Conservation (phyloP, 2,329 filamentous ascomycete species). For the Monosporascus sp. region DNA sequence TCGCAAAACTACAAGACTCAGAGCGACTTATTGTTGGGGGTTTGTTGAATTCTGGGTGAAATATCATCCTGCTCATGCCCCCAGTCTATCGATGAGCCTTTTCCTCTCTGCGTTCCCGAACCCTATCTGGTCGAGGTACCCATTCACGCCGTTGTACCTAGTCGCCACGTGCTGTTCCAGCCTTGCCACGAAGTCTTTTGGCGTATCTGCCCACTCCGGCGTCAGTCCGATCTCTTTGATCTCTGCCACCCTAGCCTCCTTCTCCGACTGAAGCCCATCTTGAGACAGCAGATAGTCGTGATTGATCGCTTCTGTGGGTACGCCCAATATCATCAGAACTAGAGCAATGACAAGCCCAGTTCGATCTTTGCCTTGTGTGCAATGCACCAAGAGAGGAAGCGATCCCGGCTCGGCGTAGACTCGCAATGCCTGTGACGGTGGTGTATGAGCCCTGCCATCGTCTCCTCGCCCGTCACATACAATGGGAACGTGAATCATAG, state of each 20-base stretch:
- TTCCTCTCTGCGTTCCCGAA: conserved; percentile 40
- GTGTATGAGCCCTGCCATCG: neutral
- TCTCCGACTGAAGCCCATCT: conserved; percentile 53
- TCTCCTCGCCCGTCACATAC: too few relatives aligned
- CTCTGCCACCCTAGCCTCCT: conserved; percentile 59
- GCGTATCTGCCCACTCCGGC: conserved; percentile 66
- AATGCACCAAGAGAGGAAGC: conserved; percentile 70
- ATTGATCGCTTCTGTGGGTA: conserved; percentile 55
- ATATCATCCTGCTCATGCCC: conserved; percentile 27
- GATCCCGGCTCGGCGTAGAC: conserved; percentile 40
- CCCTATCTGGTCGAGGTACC: conserved; percentile 61
- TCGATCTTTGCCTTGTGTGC: conserved; percentile 85
- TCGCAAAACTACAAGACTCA: neutral
- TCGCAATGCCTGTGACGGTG: conserved; percentile 35
- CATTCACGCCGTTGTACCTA: conserved; percentile 59
- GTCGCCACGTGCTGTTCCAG: conserved; percentile 53
- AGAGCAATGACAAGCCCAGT: conserved; percentile 68
- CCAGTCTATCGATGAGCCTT: conserved; percentile 34
- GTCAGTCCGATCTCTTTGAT: conserved; percentile 65
- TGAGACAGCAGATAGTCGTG: conserved; percentile 68
- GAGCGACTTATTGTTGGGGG: neutral
- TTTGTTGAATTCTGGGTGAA: too few relatives aligned
- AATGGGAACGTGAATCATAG: neutral
- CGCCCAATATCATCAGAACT: conserved; percentile 56
- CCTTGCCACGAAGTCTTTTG: conserved; percentile 55